Conservation (phyloP, 805 yeast species). For the Hanseniaspora meyeri region DNA sequence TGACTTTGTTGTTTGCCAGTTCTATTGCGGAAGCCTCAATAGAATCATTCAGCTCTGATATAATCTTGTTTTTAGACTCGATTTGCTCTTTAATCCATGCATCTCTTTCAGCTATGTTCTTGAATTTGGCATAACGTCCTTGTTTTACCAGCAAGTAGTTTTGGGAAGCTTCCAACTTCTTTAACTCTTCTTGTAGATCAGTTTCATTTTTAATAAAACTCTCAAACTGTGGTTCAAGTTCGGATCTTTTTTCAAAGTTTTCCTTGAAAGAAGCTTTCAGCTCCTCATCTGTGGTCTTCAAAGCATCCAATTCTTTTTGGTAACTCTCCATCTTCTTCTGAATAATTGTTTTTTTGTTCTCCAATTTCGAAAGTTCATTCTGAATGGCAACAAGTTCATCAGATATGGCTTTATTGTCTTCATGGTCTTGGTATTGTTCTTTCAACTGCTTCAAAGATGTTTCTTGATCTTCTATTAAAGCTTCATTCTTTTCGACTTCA, state of each 20-base stretch:
- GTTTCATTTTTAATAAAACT: conserved; percentile 33
- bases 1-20: conserved; percentile 14
- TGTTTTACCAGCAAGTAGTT: conserved; percentile 55
- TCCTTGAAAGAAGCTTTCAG: conserved; percentile 22
- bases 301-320: not conserved
- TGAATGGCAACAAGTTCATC: conserved; percentile 38
- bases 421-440: conserved; percentile 36
- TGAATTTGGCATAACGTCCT: conserved; percentile 53
- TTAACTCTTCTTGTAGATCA: conserved; percentile 30
- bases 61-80: conserved; percentile 21
- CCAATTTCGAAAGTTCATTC: conserved; percentile 35
- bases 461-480: conserved; percentile 34
- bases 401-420: conserved; percentile 40
- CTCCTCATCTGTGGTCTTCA: not conserved
- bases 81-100: conserved; percentile 51
- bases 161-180: conserved; percentile 39
- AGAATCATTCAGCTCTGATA: conserved; percentile 23
- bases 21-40: conserved; percentile 22
- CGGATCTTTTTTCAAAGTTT: conserved; percentile 30
- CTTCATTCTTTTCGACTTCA: conserved; percentile 40
- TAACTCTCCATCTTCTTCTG: conserved; percentile 35
- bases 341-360: conserved; percentile 25
- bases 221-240: conserved; percentile 33
- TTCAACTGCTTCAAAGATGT: conserved; percentile 36
- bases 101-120: conserved; percentile 47